These are phyloP conservation scores for Geranium rotundifolium DNA, from an alignment of 345 rosid species.

Conservation along the genomic window DNA sequence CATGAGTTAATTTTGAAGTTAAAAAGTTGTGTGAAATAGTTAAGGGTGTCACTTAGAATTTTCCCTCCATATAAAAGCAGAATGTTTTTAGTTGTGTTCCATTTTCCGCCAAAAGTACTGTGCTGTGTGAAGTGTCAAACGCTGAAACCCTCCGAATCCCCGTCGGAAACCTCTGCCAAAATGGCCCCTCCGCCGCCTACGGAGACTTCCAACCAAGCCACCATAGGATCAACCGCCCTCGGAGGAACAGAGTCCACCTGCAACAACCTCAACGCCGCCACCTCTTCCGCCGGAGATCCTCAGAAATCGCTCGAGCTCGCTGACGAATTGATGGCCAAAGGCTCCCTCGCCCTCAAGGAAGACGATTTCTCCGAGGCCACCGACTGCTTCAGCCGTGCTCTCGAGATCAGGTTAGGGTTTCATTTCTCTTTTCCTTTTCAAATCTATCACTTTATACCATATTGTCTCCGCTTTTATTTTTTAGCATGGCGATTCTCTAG, in stretches of 20 bases:
- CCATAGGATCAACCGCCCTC: constrained; percentile 24
- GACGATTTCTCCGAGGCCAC: constrained; percentile 61
- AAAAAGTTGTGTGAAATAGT: too few species aligned
- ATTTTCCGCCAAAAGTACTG: too few species aligned
- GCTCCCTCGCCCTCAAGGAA: constrained; percentile 46
- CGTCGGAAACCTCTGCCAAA: constrained; percentile 14
- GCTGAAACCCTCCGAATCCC: constrained; percentile 16
- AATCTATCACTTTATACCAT: background rate
- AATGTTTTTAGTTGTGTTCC: too few species aligned
- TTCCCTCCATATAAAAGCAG: too few species aligned
- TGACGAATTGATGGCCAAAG: constrained; percentile 53
- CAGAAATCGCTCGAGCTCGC: constrained; percentile 55
- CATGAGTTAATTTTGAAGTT: too few species aligned
- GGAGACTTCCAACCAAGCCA: constrained; percentile 34
- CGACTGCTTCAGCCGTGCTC: constrained; percentile 88
- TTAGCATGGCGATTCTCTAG: background rate
- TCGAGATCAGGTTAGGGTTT: constrained; percentile 64
- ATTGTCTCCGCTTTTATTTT: background rate
- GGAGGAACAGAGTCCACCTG: constrained; percentile 60
- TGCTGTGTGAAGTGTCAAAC: too few species aligned
- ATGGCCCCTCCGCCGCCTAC: constrained; percentile 8
- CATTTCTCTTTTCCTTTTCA: background rate
- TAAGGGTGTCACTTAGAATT: too few species aligned
- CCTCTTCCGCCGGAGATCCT: constrained; percentile 29
- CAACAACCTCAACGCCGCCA: constrained; percentile 23